A percentile compares a stretch with the other conserved stretches of the same genome.
Conservation (phyloP, 129 eudicot genomes). For the Deinandra increscens region DNA sequence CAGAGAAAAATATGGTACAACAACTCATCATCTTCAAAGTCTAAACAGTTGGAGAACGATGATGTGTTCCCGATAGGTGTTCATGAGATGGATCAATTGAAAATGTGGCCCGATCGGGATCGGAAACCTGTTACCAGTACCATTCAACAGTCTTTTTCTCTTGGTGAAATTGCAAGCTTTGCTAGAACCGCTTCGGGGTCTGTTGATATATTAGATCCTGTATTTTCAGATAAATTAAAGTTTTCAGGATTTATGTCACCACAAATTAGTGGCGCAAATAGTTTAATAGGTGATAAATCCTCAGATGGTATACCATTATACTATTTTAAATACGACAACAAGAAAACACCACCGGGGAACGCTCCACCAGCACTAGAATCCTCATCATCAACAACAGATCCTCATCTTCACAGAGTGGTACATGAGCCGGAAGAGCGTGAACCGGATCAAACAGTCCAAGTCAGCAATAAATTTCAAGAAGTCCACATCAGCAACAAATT, state of each 20-base stretch:
- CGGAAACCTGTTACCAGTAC: constrained; percentile 34
- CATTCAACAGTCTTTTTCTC: constrained; percentile 40
- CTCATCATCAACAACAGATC: constrained; percentile 42
- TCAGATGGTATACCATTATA: constrained; percentile 90
- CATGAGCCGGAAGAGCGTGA: constrained; percentile 89
- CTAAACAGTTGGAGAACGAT: constrained; percentile 53
- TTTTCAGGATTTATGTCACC: constrained; percentile 94
- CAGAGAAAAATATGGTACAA: constrained; percentile 98
- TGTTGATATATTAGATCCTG: constrained; percentile 48
- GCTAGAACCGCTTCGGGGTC: constrained; percentile 42
- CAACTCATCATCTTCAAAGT: constrained; percentile 62
- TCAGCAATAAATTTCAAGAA: constrained; percentile 66
- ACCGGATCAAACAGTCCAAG: constrained; percentile 57
- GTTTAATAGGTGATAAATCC: constrained; percentile 58
- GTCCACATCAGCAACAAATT: constrained; percentile 55
- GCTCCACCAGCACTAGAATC: constrained; percentile 62
- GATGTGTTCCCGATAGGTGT: constrained; percentile 50
- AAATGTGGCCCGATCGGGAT: constrained; percentile 71
- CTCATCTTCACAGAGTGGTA: constrained; percentile 82
- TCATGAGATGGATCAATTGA: constrained; percentile 66
- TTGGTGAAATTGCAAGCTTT: constrained; percentile 50
- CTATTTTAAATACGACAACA: constrained; percentile 68
- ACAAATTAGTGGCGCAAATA: constrained; percentile 59
- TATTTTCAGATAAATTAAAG: constrained; percentile 70
- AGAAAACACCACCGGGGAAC: constrained; percentile 36